These are phyloP conservation scores for Phytophthora sojae DNA, from an alignment of 352 stramenopile species.

Conservation along the genomic window DNA sequence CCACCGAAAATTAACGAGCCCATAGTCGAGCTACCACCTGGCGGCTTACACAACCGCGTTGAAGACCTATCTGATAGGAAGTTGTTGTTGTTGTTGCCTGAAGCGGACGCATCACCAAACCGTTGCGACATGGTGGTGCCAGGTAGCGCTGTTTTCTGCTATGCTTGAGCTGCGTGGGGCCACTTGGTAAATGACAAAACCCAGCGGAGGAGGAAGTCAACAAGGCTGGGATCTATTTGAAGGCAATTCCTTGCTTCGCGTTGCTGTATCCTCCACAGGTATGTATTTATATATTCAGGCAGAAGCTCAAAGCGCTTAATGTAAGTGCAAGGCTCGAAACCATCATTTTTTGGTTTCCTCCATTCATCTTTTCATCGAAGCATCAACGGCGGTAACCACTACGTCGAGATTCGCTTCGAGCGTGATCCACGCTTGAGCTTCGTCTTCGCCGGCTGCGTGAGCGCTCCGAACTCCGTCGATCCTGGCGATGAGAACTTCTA, in stretches of 20 bases:
- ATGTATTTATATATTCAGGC: slow-evolving; percentile 24
- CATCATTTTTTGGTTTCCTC: slow-evolving; percentile 26
- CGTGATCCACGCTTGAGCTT: slow-evolving; percentile 4
- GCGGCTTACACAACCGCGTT: slow-evolving; percentile 56
- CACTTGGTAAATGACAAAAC: slow-evolving; percentile 17
- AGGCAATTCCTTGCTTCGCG: background rate
- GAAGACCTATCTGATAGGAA: slow-evolving; percentile 48
- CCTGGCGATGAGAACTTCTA: slow-evolving; percentile 15
- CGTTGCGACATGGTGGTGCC: slow-evolving; percentile 23
- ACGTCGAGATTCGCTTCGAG: slow-evolving; percentile 4
- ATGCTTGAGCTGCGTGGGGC: slow-evolving; percentile 12
- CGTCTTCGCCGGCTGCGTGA: background rate
- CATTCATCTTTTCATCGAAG: background rate
- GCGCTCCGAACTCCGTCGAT: slow-evolving; percentile 1
- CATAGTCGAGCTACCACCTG: slow-evolving; percentile 52
- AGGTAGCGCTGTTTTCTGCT: background rate
- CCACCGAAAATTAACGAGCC: slow-evolving; percentile 61
- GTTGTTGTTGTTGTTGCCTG: slow-evolving; percentile 58
- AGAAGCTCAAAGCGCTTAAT: no score
- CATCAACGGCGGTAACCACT: slow-evolving; percentile 8
- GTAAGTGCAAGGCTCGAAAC: slow-evolving; percentile 8
- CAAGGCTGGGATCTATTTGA: slow-evolving; percentile 17
- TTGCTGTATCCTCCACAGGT: background rate
- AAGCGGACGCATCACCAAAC: slow-evolving; percentile 9
- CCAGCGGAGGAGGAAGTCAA: background rate